Evolutionary conservation across 2,329 filamentous ascomycete species (phyloP), one percentile per base, ranked within the genome.

Genomic region (Hymenoscyphus repandus): DNA sequence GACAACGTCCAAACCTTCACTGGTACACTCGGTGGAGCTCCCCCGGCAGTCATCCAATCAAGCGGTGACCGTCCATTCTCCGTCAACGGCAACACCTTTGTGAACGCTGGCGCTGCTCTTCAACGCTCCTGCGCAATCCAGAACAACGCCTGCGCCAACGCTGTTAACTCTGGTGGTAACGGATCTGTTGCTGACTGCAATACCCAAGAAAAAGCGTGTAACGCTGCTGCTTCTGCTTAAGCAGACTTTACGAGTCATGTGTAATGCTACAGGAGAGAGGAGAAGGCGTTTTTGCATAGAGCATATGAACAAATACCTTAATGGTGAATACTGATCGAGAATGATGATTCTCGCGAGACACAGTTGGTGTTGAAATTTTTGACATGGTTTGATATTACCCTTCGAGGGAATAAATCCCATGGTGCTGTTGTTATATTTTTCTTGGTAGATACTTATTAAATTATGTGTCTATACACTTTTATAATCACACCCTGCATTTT

Each of bases 41-140:
- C 70, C 11, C 79, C 80, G 7, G 67, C 69, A 10, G 73, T 82
- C 20, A 65, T 63, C 59, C 72, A 73, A 5, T 74, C 76, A 39
- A 68, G 78, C 60, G 52, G 66, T 18, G 61, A 65, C 50, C 74
- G 80, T 31, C 78, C 79, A 49, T 83, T 83, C 66, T 58, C 65
- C 18, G 77, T 82, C 52, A 76, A 78, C 58, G 77, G 76, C 44
- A 70, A 72, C 69, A 81, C 72, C 34, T 85, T 86, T 63, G 75
- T 76, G 36, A 77, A 77, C 63, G 64, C 77, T 57, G 68, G 64
- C 2, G 77, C 75, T 9, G 83, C 83, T 17, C 68, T 77, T 37
- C 75, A 83, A 66, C 73, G 83, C 42, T 76, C 79, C 33, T 86
- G 83, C 63, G 75, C 81, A 54, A 41, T 63, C 80, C 62, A 85